Evolutionary conservation across 768 basidiomycete species (phyloP).

Genomic region (Melanogaster broomeanus): DNA sequence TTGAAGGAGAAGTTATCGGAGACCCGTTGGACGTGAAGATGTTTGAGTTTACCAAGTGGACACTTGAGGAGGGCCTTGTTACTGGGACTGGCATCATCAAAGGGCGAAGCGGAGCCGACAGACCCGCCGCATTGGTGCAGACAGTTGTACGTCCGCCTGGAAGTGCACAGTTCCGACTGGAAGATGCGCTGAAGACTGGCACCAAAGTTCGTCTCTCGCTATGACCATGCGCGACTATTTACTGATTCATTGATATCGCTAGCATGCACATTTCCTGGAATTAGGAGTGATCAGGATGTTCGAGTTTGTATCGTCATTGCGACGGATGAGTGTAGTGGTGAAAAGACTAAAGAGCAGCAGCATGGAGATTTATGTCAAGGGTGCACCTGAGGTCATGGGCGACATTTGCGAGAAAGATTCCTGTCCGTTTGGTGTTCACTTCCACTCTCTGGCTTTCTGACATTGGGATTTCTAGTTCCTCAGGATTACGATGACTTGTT

Average conservation of each 20-base stretch:
- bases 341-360: conserved; percentile 90
- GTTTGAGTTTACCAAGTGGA: conserved; percentile 98
- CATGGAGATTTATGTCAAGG: conserved; percentile 99
- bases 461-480: conserved; percentile 61
- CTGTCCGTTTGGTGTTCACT: conserved; percentile 57
- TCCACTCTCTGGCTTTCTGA: conserved; percentile 9
- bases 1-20: conserved; percentile 86
- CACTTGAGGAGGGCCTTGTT: conserved; percentile 85
- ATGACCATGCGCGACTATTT: background rate
- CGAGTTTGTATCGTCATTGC: conserved; percentile 91
- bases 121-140: conserved; percentile 89
- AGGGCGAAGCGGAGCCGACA: conserved; percentile 57
- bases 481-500: conserved; percentile 95
- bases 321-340: conserved; percentile 97
- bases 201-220: conserved; percentile 56
- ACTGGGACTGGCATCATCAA: conserved; percentile 74
- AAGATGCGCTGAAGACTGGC: conserved; percentile 88
- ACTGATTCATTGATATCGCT: conserved; percentile 6
- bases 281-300: conserved; percentile 95
- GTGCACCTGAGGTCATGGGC: conserved; percentile 97
- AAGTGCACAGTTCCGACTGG: conserved; percentile 84
- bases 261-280: conserved; percentile 98
- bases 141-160: conserved; percentile 96
- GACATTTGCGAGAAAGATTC: conserved; percentile 92
- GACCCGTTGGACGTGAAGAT: conserved; percentile 97